These are phyloP conservation scores for Apium graveolens DNA, from an alignment of 129 eudicot genomes.

Conservation along the genomic window DNA sequence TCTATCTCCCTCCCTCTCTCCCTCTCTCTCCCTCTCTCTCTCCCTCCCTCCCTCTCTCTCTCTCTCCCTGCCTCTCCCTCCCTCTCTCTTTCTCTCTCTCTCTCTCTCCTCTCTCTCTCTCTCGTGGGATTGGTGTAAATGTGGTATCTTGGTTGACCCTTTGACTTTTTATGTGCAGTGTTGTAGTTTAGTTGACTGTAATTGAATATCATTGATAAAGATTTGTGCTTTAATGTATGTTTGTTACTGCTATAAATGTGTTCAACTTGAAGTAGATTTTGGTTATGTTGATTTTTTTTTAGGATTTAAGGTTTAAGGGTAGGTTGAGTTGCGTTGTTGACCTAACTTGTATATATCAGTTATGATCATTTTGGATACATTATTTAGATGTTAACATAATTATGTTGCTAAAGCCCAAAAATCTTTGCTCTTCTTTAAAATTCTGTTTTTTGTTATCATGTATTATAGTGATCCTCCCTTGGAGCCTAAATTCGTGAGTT, in stretches of 20 bases:
- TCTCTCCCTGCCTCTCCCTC: not conserved
- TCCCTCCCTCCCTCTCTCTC: not conserved
- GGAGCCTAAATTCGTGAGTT: not conserved
- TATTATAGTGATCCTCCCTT: no score
- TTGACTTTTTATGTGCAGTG: not conserved
- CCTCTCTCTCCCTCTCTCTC: constrained; percentile 21
- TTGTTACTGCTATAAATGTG: not conserved
- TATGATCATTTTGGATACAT: not conserved
- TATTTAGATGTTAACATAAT: no score
- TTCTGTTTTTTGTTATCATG: no score
- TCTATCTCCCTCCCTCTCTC: constrained; percentile 7
- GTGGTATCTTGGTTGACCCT: not conserved
- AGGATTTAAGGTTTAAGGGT: not conserved
- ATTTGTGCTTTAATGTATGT: not conserved
- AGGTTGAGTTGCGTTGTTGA: not conserved
- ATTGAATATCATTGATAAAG: not conserved
- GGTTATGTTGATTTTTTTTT: not conserved
- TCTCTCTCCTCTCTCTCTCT: constrained; percentile 17
- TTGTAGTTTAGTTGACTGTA: not conserved
- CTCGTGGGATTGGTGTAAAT: not conserved
- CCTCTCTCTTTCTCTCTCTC: not conserved
- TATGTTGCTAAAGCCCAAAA: not conserved
- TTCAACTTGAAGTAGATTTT: not conserved
- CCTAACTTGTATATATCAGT: not conserved
- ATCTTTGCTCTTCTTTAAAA: no score